Evolutionary conservation across 208 protist genomes (phyloP).

Genomic region (Leishmania mexicana): DNA sequence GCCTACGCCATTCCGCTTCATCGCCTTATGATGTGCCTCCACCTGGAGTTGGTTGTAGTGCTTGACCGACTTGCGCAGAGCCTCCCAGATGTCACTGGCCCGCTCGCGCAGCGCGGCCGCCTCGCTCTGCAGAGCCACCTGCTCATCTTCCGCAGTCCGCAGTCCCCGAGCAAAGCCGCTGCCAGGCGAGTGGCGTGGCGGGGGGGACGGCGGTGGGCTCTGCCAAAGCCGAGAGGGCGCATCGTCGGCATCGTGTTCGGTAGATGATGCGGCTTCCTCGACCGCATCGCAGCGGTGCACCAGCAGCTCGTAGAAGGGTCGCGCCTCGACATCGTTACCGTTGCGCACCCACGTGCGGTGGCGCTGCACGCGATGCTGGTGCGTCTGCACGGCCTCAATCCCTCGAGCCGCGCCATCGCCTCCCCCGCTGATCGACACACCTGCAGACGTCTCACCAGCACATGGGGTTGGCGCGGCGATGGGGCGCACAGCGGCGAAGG

Average conservation of each 20-base stretch:
- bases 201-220: neutral
- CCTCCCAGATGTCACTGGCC: conserved; percentile 47
- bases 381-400: conserved; percentile 8
- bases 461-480: neutral
- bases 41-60: conserved; percentile 43
- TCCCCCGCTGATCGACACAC: neutral
- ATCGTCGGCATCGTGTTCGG: conserved; percentile 8
- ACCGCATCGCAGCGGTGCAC: conserved; percentile 37
- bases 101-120: conserved; percentile 33
- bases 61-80: conserved; percentile 42
- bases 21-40: conserved; percentile 22
- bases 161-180: conserved; percentile 41
- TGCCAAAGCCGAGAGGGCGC: conserved; percentile 8
- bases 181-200: conserved; percentile 11
- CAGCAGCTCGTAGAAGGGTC: conserved; percentile 53
- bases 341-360: conserved; percentile 39
- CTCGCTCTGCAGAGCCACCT: conserved; percentile 33
- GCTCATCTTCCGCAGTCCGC: conserved; percentile 39
- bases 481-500: neutral
- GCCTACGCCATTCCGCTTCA: conserved; percentile 9
- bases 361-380: conserved; percentile 31
- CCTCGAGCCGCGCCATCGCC: neutral
- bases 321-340: conserved; percentile 30
- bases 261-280: neutral
- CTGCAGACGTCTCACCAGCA: neutral